Evolutionary conservation across 73 alveolate species (phyloP).

Genomic region (Blepharisma stoltei): DNA sequence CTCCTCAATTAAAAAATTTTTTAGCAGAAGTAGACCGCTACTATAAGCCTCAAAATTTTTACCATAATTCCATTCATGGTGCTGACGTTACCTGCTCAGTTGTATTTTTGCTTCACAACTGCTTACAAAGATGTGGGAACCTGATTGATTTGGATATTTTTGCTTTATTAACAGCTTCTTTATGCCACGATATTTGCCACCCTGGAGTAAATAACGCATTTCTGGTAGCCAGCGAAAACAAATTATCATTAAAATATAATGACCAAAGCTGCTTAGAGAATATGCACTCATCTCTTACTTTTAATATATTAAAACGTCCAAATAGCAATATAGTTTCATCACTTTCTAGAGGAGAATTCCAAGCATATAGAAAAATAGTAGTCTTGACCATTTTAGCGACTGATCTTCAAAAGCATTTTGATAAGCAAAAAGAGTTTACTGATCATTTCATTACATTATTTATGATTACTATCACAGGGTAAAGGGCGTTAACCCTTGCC

Average conservation of each 20-base stretch:
- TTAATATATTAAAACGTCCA: conserved; percentile 63
- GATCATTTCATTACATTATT: no score
- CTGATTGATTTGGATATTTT: conserved; percentile 28
- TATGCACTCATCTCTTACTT: conserved; percentile 69
- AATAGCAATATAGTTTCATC: conserved; percentile 27
- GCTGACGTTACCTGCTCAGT: conserved; percentile 28
- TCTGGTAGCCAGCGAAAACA: conserved; percentile 38
- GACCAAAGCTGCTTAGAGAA: conserved; percentile 55
- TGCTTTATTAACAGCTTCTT: conserved; percentile 41
- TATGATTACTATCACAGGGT: no score
- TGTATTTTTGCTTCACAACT: neutral
- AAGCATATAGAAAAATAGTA: conserved; percentile 47
- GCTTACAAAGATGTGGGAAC: conserved; percentile 12
- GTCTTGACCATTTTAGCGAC: conserved; percentile 51
- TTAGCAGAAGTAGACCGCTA: conserved; percentile 7
- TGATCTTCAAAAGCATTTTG: conserved; percentile 53
- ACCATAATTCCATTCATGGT: conserved; percentile 29
- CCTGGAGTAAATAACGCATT: conserved; percentile 52
- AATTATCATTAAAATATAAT: conserved; percentile 46
- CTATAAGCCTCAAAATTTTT: neutral
- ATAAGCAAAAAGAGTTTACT: conserved; percentile 32
- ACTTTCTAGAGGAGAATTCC: conserved; percentile 50
- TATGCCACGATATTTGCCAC: conserved; percentile 46
- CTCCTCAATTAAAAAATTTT: neutral
- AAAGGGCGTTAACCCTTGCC: no score